Percentiles rank a stretch among this genome's conserved stretches.
Conservation (phyloP, 2,329 filamentous ascomycete genomes). For the Verticillium alfalfae region DNA sequence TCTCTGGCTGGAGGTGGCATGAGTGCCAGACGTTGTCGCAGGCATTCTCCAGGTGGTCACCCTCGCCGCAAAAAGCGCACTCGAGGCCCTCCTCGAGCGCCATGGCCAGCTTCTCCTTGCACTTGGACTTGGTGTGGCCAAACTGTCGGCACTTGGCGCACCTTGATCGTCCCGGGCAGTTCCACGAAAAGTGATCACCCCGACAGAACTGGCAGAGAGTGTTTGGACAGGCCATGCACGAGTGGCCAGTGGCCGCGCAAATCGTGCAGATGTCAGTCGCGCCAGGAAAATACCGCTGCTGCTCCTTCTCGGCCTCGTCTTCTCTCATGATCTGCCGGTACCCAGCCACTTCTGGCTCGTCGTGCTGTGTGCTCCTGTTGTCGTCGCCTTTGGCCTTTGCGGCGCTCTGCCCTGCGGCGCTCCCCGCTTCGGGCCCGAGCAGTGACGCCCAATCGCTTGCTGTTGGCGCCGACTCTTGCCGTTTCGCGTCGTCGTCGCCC, state of each 20-base stretch:
- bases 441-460: conserved; percentile 1
- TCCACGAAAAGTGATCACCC: conserved; percentile 38
- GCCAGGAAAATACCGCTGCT: conserved; percentile 47
- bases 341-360: background rate
- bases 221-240: conserved; percentile 35
- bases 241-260: conserved; percentile 46
- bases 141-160: conserved; percentile 57
- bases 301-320: conserved; percentile 29
- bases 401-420: background rate
- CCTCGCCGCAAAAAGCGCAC: conserved; percentile 55
- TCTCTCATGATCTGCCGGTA: conserved; percentile 4
- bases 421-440: background rate
- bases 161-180: conserved; percentile 44
- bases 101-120: conserved; percentile 49
- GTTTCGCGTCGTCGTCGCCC: background rate
- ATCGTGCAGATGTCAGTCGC: conserved; percentile 41
- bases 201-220: conserved; percentile 43
- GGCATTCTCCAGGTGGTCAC: conserved; percentile 50
- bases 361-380: background rate
- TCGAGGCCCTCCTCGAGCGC: conserved; percentile 47
- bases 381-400: background rate
- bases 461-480: background rate
- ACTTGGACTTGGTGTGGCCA: conserved; percentile 49
- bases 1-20: conserved; percentile 34
- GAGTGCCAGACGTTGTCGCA: conserved; percentile 59